Percentiles rank a stretch among this genome's conserved stretches.
These are phyloP conservation scores for Russula olivacea DNA, from an alignment of 768 basidiomycete genomes.

Conservation along the genomic window DNA sequence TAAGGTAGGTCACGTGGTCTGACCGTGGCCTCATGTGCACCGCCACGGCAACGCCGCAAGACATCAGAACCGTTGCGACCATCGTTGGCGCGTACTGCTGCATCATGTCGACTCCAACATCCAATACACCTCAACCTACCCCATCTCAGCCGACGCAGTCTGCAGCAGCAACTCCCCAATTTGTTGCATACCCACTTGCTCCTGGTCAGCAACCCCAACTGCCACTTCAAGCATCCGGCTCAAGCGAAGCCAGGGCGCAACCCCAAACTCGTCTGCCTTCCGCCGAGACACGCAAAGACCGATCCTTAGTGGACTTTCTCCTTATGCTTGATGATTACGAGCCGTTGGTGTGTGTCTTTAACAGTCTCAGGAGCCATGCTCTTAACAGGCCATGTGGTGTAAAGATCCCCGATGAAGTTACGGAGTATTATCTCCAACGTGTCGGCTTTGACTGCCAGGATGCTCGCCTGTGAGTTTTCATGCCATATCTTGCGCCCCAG, in stretches of 20 bases:
- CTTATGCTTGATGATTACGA: constrained; percentile 96
- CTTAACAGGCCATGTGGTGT: neutral
- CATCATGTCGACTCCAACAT: constrained; percentile 23
- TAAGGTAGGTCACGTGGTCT: constrained; percentile 8
- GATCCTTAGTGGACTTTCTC: constrained; percentile 88
- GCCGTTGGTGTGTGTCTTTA: constrained; percentile 62
- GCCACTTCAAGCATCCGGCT: constrained; percentile 22
- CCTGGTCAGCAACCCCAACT: constrained; percentile 25
- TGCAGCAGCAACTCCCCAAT: constrained; percentile 20
- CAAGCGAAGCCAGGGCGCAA: constrained; percentile 25
- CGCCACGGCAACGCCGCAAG: neutral
- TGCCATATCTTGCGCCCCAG: neutral
- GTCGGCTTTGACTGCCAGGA: constrained; percentile 97
- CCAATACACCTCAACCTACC: constrained; percentile 18
- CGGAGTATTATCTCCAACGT: constrained; percentile 92
- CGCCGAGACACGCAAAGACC: constrained; percentile 81
- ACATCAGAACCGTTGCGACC: neutral
- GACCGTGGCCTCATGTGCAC: neutral
- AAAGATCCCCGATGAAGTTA: constrained; percentile 96
- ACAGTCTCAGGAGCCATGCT: neutral
- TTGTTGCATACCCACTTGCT: constrained; percentile 25
- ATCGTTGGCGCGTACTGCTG: neutral
- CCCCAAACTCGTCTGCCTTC: constrained; percentile 61
- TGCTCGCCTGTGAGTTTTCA: constrained; percentile 66
- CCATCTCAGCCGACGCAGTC: constrained; percentile 23